Conservation (phyloP, 768 basidiomycete genomes). For the Lentinula detonsa region DNA sequence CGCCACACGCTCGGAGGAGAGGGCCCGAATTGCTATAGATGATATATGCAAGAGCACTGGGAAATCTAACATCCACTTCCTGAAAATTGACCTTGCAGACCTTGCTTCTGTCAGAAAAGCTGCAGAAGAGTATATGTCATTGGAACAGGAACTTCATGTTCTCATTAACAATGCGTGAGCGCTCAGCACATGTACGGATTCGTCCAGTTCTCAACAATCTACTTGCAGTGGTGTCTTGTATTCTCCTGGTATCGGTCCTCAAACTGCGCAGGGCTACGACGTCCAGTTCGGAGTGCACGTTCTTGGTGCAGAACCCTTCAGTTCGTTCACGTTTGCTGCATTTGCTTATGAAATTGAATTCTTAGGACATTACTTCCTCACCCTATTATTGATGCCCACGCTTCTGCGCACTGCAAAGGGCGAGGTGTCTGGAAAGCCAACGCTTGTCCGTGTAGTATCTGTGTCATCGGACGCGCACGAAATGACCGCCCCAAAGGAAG, state of each 20-base stretch:
- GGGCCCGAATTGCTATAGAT: slow-evolving; percentile 30
- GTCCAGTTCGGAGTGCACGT: slow-evolving; percentile 28
- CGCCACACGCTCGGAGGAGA: slow-evolving; percentile 26
- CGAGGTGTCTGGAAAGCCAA: slow-evolving; percentile 15
- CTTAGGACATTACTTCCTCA: slow-evolving; percentile 26
- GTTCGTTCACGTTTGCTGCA: not conserved
- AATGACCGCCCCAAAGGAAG: slow-evolving; percentile 16
- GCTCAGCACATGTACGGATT: not conserved
- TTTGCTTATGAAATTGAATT: not conserved
- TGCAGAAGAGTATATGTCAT: slow-evolving; percentile 24
- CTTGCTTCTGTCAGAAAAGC: slow-evolving; percentile 23
- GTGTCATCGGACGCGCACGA: slow-evolving; percentile 18
- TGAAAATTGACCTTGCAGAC: slow-evolving; percentile 30
- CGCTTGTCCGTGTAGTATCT: slow-evolving; percentile 21
- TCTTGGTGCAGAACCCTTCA: slow-evolving; percentile 12
- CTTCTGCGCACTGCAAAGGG: slow-evolving; percentile 22
- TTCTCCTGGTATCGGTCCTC: slow-evolving; percentile 19
- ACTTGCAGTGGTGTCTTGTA: slow-evolving; percentile 23
- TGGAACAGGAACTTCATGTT: slow-evolving; percentile 23
- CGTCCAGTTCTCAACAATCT: not conserved
- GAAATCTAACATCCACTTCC: slow-evolving; percentile 27
- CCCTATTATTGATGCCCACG: slow-evolving; percentile 23
- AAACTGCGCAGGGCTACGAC: slow-evolving; percentile 25
- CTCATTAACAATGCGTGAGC: slow-evolving; percentile 28
- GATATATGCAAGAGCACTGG: slow-evolving; percentile 35